Percentiles rank a stretch among this genome's conserved stretches.
Conservation (phyloP, 2,329 filamentous ascomycete species). For the Aspergillus neoniger region DNA sequence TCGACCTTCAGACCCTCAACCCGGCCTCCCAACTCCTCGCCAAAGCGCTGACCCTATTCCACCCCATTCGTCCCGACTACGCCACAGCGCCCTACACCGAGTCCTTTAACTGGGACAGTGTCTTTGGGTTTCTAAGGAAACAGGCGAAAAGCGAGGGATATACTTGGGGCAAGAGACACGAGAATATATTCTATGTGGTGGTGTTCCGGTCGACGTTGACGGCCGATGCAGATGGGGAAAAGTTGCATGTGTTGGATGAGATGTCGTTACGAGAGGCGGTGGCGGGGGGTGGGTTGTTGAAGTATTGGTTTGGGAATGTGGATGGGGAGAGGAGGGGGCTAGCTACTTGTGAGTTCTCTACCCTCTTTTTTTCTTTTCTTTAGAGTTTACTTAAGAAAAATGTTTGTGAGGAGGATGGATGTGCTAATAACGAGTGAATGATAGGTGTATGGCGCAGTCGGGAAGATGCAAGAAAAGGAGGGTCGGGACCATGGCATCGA, state of each 20-base stretch:
- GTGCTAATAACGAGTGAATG: no score
- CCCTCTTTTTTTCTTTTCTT: not conserved
- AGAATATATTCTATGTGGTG: constrained; percentile 72
- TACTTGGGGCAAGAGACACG: constrained; percentile 58
- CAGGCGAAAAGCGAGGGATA: constrained; percentile 53
- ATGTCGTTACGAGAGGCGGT: constrained; percentile 79
- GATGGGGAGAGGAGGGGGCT: constrained; percentile 72
- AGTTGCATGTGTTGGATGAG: constrained; percentile 73
- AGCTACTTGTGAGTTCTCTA: constrained; percentile 66
- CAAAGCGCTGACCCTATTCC: constrained; percentile 66
- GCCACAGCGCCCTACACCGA: constrained; percentile 72
- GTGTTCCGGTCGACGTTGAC: constrained; percentile 77
- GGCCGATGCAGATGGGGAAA: constrained; percentile 64
- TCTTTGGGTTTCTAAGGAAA: constrained; percentile 57
- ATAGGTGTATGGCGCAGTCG: constrained; percentile 66
- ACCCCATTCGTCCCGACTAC: constrained; percentile 67
- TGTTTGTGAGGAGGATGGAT: not conserved
- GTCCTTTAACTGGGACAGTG: constrained; percentile 77
- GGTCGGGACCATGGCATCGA: constrained; percentile 58
- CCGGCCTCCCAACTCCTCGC: constrained; percentile 69
- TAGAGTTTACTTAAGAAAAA: not conserved
- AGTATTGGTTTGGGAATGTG: constrained; percentile 88
- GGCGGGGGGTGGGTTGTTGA: constrained; percentile 76
- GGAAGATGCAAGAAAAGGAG: constrained; percentile 62
- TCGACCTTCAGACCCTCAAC: constrained; percentile 70